Base-by-base conservation (phyloP, 768 basidiomycete species). In the Strobilomyces dryophilus region DNA sequence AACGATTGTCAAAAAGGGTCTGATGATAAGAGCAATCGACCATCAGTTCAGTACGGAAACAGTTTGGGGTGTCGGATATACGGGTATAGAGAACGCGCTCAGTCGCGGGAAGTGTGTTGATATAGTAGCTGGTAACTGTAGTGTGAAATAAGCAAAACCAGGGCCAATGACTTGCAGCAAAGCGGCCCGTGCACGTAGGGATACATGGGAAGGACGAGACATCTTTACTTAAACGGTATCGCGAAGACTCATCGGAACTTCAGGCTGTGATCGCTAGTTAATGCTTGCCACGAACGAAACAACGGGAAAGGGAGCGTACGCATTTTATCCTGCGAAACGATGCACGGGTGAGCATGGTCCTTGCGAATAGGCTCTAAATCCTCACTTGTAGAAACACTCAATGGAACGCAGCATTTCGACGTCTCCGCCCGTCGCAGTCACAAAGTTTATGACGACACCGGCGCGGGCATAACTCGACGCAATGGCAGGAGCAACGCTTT, bases 331-430 rank as follows among this genome's bases (percentile, higher is more conserved):
- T 88, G 18, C 9, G 27, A 43, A 21, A 12, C 36, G 47, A 35
- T 20, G 42, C n/a, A n/a, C 18, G 18, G 55, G 24, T 68, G n/a
- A 69, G 63, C 32, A 17, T 49, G 8, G 20, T 37, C 29, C 24
- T 18, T 35, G 9, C 17, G 17, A 55, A 43, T 26, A 35, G 37
- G 29, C 1, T 35, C 2, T 34, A 35, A 29, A 67, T 70, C 54
- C 81, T 59, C 60, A 92, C 91, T 92, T 92, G 80, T 95, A 98
- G 75, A 93, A 95, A 79, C 94, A 95, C 77, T 98, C 95, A 78
- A 98, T 98, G 61, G 90, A 91, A 65, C 95, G 83, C 57, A 98
- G 76, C 94, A 98, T 97, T 75, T 98, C 95, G 51, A 98, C 95
- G 69, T 98, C 95, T 39, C 94, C 95, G 29, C 95, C 94, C 14